Percentiles rank a stretch among this genome's conserved stretches.
These are phyloP conservation scores for Zea mays DNA, from an alignment of 176 grass and related monocot genomes.

Conservation along the genomic window DNA sequence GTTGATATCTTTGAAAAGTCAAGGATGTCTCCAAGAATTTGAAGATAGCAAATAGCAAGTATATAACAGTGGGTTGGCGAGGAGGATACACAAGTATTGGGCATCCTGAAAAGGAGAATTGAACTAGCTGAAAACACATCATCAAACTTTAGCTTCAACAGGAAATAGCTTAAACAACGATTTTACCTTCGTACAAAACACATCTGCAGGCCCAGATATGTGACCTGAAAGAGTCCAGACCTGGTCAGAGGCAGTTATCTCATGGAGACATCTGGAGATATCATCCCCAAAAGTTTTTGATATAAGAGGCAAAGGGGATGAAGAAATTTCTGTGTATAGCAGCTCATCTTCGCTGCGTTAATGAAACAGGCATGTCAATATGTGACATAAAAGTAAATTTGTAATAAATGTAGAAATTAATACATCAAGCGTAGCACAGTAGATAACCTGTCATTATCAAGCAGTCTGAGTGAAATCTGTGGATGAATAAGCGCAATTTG, in stretches of 20 bases:
- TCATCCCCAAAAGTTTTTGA: slow-evolving; percentile 73
- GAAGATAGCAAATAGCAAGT: slow-evolving; percentile 29
- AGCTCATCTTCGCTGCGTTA: slow-evolving; percentile 72
- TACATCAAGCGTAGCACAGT: background rate
- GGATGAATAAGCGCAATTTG: slow-evolving; percentile 78
- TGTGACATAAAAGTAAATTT: slow-evolving; percentile 15
- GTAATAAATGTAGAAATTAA: slow-evolving; percentile 28
- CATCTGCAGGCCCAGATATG: slow-evolving; percentile 67
- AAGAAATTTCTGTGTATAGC: slow-evolving; percentile 55
- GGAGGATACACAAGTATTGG: slow-evolving; percentile 98
- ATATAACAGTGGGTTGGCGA: background rate
- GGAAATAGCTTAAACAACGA: slow-evolving; percentile 8
- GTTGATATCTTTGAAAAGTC: slow-evolving; percentile 79
- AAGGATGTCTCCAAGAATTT: slow-evolving; percentile 46
- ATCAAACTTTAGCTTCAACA: slow-evolving; percentile 28
- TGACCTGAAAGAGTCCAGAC: slow-evolving; percentile 76
- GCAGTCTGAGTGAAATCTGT: slow-evolving; percentile 76
- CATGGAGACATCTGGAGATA: slow-evolving; percentile 70
- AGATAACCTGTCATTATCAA: slow-evolving; percentile 76
- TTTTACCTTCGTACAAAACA: slow-evolving; percentile 62
- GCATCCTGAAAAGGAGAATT: slow-evolving; percentile 72
- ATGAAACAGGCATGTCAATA: slow-evolving; percentile 29
- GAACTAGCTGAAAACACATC: slow-evolving; percentile 37
- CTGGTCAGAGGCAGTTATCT: slow-evolving; percentile 69
- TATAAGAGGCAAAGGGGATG: slow-evolving; percentile 66